Evolutionary conservation across 2,329 filamentous ascomycete species (phyloP), one percentile per base, ranked within the genome.

Genomic region (Tolypocladium sp.): DNA sequence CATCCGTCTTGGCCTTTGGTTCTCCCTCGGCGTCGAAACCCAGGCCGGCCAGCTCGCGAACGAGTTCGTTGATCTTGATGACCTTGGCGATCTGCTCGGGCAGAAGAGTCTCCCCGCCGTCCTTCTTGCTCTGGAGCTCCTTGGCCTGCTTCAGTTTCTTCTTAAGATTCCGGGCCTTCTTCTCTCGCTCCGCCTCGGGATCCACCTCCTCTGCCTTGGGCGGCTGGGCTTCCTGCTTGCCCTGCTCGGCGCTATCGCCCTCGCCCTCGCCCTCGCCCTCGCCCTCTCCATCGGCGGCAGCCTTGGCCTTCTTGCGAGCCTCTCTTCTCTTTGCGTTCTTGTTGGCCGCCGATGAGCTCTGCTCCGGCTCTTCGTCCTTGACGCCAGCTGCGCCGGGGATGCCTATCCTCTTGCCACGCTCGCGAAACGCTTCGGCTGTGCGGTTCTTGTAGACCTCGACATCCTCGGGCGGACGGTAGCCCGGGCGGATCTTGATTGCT

Each of bases 1-100:
- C 59, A 27, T 63, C 63, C 2, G 56, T 17, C 49, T 66, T 64
- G 8, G 61, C 58, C 64, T 79, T 79, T 2, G 76, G 74, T 63
- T 92, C 89, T 3, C 88, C 91, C 12, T 95, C 89, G 1, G 83
- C 76, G 71, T 95, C 89, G 63, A 97, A 91, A 0, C 93, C 93
- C 35, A 99, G 79, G 2, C 84, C 82, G 67, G 95, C 90, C 59
- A 99, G 77, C 71, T 97, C 92, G 15, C 92, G 84, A 60, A 97
- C 87, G 56, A 99, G 82, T 77, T 99, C 94, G 63, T 91, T 91
- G 71, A 99, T 96, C 75, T 94, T 96, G 72, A 96, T 95, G 58
- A 99, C 91, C 77, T 99, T 99, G 66, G 93, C 92, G 63, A 97
- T 88, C 76, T 99, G 94, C 76, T 99, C 94, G 0, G 92, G 93